A percentile compares a stretch with the other conserved stretches of the same genome.
phyloP scores from a whole-genome alignment of 257 asterid genomes.

The Solanum neorickii region DNA sequence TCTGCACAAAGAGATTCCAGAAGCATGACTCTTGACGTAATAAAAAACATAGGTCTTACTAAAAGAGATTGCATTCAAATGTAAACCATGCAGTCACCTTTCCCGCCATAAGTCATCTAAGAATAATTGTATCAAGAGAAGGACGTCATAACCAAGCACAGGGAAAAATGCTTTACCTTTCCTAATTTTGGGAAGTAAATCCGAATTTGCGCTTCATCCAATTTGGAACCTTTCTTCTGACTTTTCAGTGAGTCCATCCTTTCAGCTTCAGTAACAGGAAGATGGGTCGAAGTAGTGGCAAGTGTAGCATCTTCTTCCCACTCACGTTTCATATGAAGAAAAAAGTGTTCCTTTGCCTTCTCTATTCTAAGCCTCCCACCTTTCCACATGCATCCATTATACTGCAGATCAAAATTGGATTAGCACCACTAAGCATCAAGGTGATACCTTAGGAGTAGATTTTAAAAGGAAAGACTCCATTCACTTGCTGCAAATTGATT shows the following conservation, averaged over 20 bases:
- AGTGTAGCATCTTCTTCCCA: slow-evolving; percentile 63
- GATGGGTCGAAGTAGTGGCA: slow-evolving; percentile 17
- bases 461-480: neutral
- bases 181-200: slow-evolving; percentile 67
- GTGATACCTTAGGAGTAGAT: neutral
- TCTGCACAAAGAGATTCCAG: slow-evolving; percentile 24
- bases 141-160: neutral
- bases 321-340: slow-evolving; percentile 46
- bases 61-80: neutral
- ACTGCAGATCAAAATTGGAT: slow-evolving; percentile 30
- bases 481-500: neutral
- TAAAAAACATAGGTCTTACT: neutral
- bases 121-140: neutral
- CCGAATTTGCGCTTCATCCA: slow-evolving; percentile 43
- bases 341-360: slow-evolving; percentile 79
- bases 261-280: slow-evolving; percentile 20
- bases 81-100: neutral
- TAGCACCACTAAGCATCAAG: neutral
- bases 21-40: slow-evolving; percentile 4
- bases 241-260: slow-evolving; percentile 16
- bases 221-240: slow-evolving; percentile 20
- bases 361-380: slow-evolving; percentile 81
- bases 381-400: slow-evolving; percentile 94
- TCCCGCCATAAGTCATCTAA: neutral
- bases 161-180: slow-evolving; percentile 34